Conservation (phyloP, 2,329 filamentous ascomycete species). For the Pezicula carpinea region DNA sequence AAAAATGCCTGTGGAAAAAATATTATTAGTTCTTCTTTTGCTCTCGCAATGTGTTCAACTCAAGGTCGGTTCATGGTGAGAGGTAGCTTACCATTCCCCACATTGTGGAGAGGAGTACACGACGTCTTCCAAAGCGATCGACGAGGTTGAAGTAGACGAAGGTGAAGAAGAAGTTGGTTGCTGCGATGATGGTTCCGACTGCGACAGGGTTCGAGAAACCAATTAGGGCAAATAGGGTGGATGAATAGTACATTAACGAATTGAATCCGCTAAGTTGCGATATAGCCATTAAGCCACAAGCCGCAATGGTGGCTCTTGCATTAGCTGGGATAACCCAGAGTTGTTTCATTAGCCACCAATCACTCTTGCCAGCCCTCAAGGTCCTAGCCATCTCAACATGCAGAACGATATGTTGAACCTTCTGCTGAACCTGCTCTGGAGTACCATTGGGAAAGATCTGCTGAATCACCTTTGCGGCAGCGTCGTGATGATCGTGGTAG, state of each 20-base stretch:
- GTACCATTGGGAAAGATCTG: constrained; percentile 39
- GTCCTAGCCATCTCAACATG: constrained; percentile 35
- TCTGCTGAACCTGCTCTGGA: constrained; percentile 37
- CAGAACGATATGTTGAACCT: constrained; percentile 36
- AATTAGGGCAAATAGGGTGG: constrained; percentile 40
- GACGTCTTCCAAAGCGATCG: constrained; percentile 40
- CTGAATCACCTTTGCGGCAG: constrained; percentile 34
- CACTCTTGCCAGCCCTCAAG: constrained; percentile 35
- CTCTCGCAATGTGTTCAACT: neutral
- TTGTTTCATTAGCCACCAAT: constrained; percentile 39
- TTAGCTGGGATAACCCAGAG: constrained; percentile 40
- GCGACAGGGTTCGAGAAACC: constrained; percentile 44
- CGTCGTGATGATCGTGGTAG: constrained; percentile 32
- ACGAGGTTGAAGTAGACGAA: constrained; percentile 38
- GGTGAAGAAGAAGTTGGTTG: constrained; percentile 45
- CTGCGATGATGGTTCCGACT: constrained; percentile 40
- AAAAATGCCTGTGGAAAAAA: neutral
- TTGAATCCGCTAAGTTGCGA: constrained; percentile 43
- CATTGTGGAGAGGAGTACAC: constrained; percentile 37
- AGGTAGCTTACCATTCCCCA: constrained; percentile 32
- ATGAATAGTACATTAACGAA: constrained; percentile 39
- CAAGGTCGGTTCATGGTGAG: too few species aligned
- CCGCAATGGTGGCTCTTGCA: constrained; percentile 39
- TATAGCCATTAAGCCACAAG: constrained; percentile 47
- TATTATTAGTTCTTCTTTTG: neutral